Conservation (phyloP, 257 asterid species). For the Scutellaria baicalensis region DNA sequence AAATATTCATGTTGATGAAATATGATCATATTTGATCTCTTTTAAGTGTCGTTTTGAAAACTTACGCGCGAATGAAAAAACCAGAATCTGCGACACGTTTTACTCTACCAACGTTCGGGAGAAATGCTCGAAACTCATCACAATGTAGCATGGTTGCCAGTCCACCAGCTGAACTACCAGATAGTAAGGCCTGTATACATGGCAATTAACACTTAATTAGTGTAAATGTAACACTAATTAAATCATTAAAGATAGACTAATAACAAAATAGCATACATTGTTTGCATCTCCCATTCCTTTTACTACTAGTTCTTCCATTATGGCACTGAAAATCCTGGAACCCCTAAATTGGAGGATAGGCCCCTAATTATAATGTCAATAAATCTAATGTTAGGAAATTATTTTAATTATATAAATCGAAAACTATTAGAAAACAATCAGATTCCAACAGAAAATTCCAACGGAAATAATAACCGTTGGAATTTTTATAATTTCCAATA, state of each 20-base stretch:
- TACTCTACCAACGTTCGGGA: constrained; percentile 11
- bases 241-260: not conserved
- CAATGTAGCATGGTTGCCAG: constrained; percentile 37
- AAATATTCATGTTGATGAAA: not conserved
- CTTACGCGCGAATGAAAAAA: constrained; percentile 36
- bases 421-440: no score
- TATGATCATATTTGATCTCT: fast-evolving
- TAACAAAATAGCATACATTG: constrained; percentile 12
- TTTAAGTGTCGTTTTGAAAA: not conserved
- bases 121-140: constrained; percentile 25
- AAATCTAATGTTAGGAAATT: not conserved
- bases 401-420: not conserved
- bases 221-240: not conserved
- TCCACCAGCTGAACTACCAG: constrained; percentile 51
- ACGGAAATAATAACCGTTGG: no score
- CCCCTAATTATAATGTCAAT: not conserved
- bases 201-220: not conserved
- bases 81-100: constrained; percentile 46
- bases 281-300: constrained; percentile 24
- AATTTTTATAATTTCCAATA: no score
- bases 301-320: constrained; percentile 11
- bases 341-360: constrained; percentile 21
- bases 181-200: constrained; percentile 24
- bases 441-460: no score
- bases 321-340: constrained; percentile 24